Base-by-base conservation (phyloP, 2,329 filamentous ascomycete genomes). In the Fusarium falciforme region DNA sequence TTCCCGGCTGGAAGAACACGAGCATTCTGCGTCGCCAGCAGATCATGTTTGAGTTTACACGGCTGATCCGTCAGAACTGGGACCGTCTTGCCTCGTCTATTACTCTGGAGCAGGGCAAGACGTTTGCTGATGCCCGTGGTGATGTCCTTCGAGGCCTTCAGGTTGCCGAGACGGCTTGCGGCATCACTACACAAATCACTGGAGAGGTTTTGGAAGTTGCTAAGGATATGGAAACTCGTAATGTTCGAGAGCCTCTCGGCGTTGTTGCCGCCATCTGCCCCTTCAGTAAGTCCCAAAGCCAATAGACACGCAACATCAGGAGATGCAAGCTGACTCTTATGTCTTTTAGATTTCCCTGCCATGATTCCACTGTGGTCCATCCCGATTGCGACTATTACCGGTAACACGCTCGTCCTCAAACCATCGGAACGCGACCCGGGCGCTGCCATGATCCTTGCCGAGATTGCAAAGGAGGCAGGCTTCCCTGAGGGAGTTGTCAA, bases 301-400 rank as follows among this genome's bases (percentile, higher is more conserved):
- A n/a, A 25, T 17, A 8, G 31, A 11, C 20, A 25, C 54, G 5
- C 31, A 25, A 44, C 33, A 16, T 36, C 42, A 38, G 44, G 16
- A 25, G 33, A 22, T 35, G 22, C 10, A 58, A 55, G 14, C 33
- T 40, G 33, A 47, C 33, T 22, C 10, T 64, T 55, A 17, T 55
- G 16, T 16, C 44, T 22, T 38, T 12, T 12, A 93, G 90, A 94
- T 85, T 95, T 95, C 85, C 93, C 93, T 36, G 93, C 93, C 74
- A 95, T 95, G 93, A 95, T 95, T 80, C 93, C 93, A 2, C 87
- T 95, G 25, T 95, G 93, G 93, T 93, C 89, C 68, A 93, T 95
- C 67, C 93, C 93, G 17, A 92, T 94, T 76, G 93, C 93, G 49
- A 92, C 92, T n/a, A 89, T 94, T 25, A 93, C 92, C 16, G 93